Percentiles rank a stretch among this genome's conserved stretches.
phyloP scores from a whole-genome alignment of 2,329 filamentous ascomycete species.

The Aspergillus thermomutatus region DNA sequence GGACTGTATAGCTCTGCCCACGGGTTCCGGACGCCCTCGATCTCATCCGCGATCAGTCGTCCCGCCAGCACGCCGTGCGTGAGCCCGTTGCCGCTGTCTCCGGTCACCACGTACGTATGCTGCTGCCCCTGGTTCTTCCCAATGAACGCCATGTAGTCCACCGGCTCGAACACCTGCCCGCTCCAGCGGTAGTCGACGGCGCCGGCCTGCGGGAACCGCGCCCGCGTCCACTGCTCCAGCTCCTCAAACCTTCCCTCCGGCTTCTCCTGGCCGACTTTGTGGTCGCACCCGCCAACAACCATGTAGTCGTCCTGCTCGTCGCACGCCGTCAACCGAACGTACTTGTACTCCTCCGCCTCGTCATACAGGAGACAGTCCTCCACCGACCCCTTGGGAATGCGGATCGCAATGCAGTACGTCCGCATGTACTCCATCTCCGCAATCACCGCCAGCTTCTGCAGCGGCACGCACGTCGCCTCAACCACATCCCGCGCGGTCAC shows the following conservation, averaged over 20 bases:
- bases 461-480: constrained; percentile 54
- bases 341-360: constrained; percentile 54
- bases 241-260: constrained; percentile 47
- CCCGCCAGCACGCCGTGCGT: constrained; percentile 56
- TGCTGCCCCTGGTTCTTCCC: constrained; percentile 53
- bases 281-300: constrained; percentile 56
- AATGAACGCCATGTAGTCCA: constrained; percentile 55
- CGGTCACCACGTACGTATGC: constrained; percentile 54
- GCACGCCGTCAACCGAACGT: constrained; percentile 52
- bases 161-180: constrained; percentile 56
- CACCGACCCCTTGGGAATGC: constrained; percentile 50
- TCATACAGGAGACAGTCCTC: constrained; percentile 58
- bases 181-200: constrained; percentile 56
- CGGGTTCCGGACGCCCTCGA: constrained; percentile 47
- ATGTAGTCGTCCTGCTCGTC: constrained; percentile 55
- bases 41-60: constrained; percentile 52
- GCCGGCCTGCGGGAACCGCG: constrained; percentile 51
- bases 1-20: constrained; percentile 53
- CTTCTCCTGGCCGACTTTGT: constrained; percentile 56
- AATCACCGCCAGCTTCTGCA: constrained; percentile 54
- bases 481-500: constrained; percentile 50
- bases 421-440: constrained; percentile 53
- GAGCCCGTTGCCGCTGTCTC: constrained; percentile 57
- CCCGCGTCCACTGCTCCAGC: constrained; percentile 52
- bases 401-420: constrained; percentile 56